A percentile compares a stretch with the other conserved stretches of the same genome.
These are phyloP conservation scores for Phaeosphaeria sp. DNA, from an alignment of 2,329 filamentous ascomycete species.

Conservation along the genomic window DNA sequence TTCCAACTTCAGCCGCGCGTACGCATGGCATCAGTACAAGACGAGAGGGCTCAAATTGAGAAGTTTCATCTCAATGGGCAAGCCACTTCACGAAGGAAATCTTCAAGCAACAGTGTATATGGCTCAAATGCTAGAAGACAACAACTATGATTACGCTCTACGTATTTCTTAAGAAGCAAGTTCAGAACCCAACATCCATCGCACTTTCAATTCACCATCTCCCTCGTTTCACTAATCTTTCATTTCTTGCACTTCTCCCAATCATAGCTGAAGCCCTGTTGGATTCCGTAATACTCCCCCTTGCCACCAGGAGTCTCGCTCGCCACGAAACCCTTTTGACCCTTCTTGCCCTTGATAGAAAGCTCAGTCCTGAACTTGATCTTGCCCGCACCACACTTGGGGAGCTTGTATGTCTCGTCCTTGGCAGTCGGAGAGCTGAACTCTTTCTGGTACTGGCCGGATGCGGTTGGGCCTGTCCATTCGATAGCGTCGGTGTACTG, in stretches of 20 bases:
- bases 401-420: conserved; percentile 10
- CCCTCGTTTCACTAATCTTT: too few species aligned
- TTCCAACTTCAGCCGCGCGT: too few species aligned
- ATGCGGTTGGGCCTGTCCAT: conserved; percentile 12
- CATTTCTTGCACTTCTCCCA: conserved; percentile 23
- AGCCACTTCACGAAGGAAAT: too few species aligned
- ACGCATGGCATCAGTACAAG: too few species aligned
- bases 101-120: too few species aligned
- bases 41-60: too few species aligned
- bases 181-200: too few species aligned
- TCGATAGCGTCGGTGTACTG: conserved; percentile 15
- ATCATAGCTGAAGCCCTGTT: conserved; percentile 24
- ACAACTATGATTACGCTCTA: too few species aligned
- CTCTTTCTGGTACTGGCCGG: conserved; percentile 7
- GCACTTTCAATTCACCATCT: too few species aligned
- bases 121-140: too few species aligned
- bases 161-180: too few species aligned
- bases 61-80: too few species aligned
- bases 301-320: conserved; percentile 12
- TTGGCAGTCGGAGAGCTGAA: conserved; percentile 8
- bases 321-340: conserved; percentile 13
- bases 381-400: conserved; percentile 15
- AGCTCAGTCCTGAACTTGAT: conserved; percentile 23
- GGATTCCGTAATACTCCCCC: conserved; percentile 20
- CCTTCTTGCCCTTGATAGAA: conserved; percentile 13